Evolutionary conservation across 2,329 filamentous ascomycete genomes (phyloP).

Genomic region (Colletotrichum brevisporum): DNA sequence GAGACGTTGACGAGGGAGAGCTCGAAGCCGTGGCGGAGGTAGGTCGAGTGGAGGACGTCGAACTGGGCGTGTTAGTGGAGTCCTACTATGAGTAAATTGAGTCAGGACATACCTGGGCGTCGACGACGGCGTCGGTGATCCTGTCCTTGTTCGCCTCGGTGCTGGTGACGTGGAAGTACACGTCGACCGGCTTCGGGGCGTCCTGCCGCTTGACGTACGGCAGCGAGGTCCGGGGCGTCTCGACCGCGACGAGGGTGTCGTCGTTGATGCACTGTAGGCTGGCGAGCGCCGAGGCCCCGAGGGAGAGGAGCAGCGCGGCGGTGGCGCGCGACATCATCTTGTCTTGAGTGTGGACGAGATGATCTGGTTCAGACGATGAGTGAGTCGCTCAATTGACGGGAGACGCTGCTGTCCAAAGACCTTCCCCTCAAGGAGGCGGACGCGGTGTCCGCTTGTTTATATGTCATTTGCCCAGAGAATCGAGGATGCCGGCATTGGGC

Average conservation of each 20-base stretch:
- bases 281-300: slow-evolving; percentile 9
- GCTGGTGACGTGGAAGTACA: slow-evolving; percentile 67
- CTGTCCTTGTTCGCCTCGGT: slow-evolving; percentile 54
- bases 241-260: background rate
- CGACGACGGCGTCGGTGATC: slow-evolving; percentile 24
- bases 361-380: too few species aligned
- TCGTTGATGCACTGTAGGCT: slow-evolving; percentile 32
- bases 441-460: background rate
- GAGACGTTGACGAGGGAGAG: slow-evolving; percentile 36
- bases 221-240: slow-evolving; percentile 5
- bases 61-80: slow-evolving; percentile 16
- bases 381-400: background rate
- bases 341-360: too few species aligned
- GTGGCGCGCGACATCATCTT: slow-evolving; percentile 6
- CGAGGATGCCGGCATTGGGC: slow-evolving; percentile 2
- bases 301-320: slow-evolving; percentile 4
- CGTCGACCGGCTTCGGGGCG: slow-evolving; percentile 45
- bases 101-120: slow-evolving; percentile 18
- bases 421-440: too few species aligned
- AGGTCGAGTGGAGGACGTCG: slow-evolving; percentile 33
- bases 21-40: slow-evolving; percentile 30
- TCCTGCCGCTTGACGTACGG: slow-evolving; percentile 28
- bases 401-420: background rate
- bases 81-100: background rate
- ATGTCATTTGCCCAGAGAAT: too few species aligned